Percentiles rank a stretch among this genome's conserved stretches.
phyloP scores from a whole-genome alignment of 306 rosid species.

The Lathyrus aphaca region DNA sequence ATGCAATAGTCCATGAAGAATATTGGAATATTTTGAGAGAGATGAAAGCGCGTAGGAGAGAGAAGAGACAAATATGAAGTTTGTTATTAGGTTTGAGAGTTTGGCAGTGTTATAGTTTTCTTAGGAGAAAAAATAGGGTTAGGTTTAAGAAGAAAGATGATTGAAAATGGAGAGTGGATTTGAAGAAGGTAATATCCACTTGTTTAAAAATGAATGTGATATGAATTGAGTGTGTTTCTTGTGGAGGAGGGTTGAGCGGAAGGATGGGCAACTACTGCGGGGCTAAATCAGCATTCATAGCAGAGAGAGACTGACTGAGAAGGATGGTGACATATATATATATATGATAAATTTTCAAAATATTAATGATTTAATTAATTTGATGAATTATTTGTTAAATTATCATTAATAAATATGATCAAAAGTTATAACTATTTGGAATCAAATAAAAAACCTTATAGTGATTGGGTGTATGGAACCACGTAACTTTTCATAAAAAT shows the following conservation, averaged over 20 bases:
- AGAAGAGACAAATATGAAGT: neutral
- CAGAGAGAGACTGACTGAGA: slow-evolving; percentile 54
- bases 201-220: slow-evolving; percentile 43
- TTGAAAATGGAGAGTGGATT: slow-evolving; percentile 57
- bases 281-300: slow-evolving; percentile 67
- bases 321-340: slow-evolving; percentile 49
- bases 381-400: too few relatives aligned
- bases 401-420: too few relatives aligned
- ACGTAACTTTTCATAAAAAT: too few relatives aligned
- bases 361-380: too few relatives aligned
- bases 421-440: too few relatives aligned
- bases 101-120: neutral
- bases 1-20: slow-evolving; percentile 50
- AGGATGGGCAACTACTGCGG: slow-evolving; percentile 66
- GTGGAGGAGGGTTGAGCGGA: slow-evolving; percentile 61
- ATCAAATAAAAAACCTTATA: too few relatives aligned
- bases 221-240: slow-evolving; percentile 4
- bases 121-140: slow-evolving; percentile 11
- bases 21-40: slow-evolving; percentile 9
- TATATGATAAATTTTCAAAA: too few relatives aligned
- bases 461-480: too few relatives aligned
- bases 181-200: slow-evolving; percentile 58
- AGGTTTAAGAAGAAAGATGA: slow-evolving; percentile 25
- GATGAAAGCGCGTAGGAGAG: slow-evolving; percentile 10
- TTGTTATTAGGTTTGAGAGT: slow-evolving; percentile 36